Evolutionary conservation across 148 eudicot genomes (phyloP), one percentile per base, ranked within the genome.

Genomic region (Oxyria digyna): DNA sequence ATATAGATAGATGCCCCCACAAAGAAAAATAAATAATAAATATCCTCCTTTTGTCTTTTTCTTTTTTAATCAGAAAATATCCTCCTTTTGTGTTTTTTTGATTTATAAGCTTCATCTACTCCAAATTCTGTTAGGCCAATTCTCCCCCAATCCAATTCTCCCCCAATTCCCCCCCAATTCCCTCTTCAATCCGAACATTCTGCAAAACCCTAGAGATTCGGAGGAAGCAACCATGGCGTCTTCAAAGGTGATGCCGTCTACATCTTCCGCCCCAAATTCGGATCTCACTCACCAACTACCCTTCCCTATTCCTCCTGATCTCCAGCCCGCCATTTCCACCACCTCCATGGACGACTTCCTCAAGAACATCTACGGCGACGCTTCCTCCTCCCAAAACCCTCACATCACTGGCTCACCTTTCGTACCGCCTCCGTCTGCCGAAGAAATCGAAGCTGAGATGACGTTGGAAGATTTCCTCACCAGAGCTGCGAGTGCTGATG

Each of bases 401-500:
- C 73, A 67, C 46, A 12, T 8, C 43, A 17, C 33, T 50, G 42
- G 48, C 69, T 67, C 50, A n/a, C 18, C 46, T 24, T 13, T 6
- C 54, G 45, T 41, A 32, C 15, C 17, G 14, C 62, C 62, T 8
- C 31, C 62, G 62, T 5, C 32, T 11, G 65, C 69, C 14, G 67
- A 23, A 11, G 73, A 27, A n/a, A 72, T 42, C 40, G 83, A 83
- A 52, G 69, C 78, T 62, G 74, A 67, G 73, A 83, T 85, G 89
- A 85, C 87, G 1, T 72, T 85, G 74, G 89, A 85, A 79, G 83
- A 77, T 70, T 85, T 75, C 55, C 69, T 85, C 49, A 62, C 83
- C 0, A 78, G 81, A 74, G 86, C 86, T 4, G 45, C 45, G 13
- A 86, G 89, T 8, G 81, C 85, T 4, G 85, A 43, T 4, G 62